Percentiles rank a stretch among this genome's conserved stretches.
Evolutionary conservation across 768 basidiomycete genomes (phyloP).

Genomic region (Podaxis sp.): DNA sequence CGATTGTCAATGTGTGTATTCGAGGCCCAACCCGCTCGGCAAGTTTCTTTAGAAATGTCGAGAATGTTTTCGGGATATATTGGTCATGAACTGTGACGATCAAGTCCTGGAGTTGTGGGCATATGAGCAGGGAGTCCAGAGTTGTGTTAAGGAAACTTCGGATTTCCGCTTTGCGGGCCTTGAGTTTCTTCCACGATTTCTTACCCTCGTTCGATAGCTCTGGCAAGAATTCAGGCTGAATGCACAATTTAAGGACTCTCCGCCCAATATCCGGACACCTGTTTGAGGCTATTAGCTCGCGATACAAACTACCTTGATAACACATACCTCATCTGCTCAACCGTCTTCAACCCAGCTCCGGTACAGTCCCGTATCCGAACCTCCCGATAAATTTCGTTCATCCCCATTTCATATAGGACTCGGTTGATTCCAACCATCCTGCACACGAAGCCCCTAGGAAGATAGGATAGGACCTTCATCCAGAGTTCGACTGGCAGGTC

Average conservation of each 20-base stretch:
- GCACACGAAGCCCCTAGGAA: neutral
- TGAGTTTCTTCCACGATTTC: neutral
- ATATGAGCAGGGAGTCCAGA: conserved; percentile 13
- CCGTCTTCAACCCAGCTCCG: conserved; percentile 20
- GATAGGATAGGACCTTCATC: neutral
- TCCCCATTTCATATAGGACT: neutral
- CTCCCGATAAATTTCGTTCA: neutral
- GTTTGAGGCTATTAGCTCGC: neutral
- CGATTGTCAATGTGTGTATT: neutral
- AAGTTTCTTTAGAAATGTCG: conserved; percentile 20
- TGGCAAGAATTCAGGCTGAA: conserved; percentile 28
- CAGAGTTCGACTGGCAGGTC: neutral
- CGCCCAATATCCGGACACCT: conserved; percentile 20
- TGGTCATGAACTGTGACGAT: conserved; percentile 26
- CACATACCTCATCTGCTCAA: conserved; percentile 24
- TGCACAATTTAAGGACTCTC: conserved; percentile 24
- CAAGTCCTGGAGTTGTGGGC: conserved; percentile 22
- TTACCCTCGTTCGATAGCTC: conserved; percentile 13
- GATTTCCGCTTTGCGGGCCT: neutral
- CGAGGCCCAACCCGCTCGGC: conserved; percentile 8
- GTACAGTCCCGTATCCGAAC: conserved; percentile 14
- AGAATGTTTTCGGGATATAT: conserved; percentile 20
- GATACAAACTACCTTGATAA: neutral
- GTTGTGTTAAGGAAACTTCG: conserved; percentile 16
- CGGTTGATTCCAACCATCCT: neutral